Base-by-base conservation (phyloP, 129 eudicot genomes). In the Tagetes patula region DNA sequence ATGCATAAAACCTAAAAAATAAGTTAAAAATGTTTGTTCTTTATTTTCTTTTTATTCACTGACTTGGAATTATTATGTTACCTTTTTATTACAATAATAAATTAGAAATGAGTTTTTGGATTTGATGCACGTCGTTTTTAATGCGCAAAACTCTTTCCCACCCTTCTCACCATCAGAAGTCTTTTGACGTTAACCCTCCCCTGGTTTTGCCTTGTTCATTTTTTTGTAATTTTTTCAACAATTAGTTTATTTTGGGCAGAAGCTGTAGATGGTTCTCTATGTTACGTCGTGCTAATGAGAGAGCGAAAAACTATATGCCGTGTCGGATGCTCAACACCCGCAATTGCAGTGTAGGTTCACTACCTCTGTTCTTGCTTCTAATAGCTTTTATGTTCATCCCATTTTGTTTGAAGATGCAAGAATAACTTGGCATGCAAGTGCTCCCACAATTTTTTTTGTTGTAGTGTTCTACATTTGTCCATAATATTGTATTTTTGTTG, bases 241-340 rank as follows among this genome's bases (percentile, higher is more conserved):
- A 4, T 58, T 55, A 55, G 32, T 55, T 31, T 8, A 58, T 75
- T 67, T 42, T 67, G 36, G 56, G 33, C 79, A 53, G 79, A 75
- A 40, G 11, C 39, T 71, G 65, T 73, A 74, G 87, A 50, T 75
- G 77, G 49, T 60, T 55, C 66, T 36, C 73, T 52, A 69, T 67
- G 81, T 74, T 71, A 50, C 61, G 58, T 78, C 59, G 6, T 41
- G 58, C 49, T 87, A 76, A 55, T 27, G 79, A 75, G 36, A 72
- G 91, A 87, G 48, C 32, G 47, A 42, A 87, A 81, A 79, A 38
- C 6, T 53, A 87, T 87, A 67, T 81, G 86, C 69, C 84, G 75
- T 54, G 79, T 73, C 37, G 3, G 10, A 73, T 87, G 88, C 79
- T 20, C 36, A 45, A 69, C 70, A 5, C 79, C 71, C 41, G 80